These are phyloP conservation scores for Aspergillus versicolor DNA, from an alignment of 2,329 filamentous ascomycete genomes.

Conservation along the genomic window DNA sequence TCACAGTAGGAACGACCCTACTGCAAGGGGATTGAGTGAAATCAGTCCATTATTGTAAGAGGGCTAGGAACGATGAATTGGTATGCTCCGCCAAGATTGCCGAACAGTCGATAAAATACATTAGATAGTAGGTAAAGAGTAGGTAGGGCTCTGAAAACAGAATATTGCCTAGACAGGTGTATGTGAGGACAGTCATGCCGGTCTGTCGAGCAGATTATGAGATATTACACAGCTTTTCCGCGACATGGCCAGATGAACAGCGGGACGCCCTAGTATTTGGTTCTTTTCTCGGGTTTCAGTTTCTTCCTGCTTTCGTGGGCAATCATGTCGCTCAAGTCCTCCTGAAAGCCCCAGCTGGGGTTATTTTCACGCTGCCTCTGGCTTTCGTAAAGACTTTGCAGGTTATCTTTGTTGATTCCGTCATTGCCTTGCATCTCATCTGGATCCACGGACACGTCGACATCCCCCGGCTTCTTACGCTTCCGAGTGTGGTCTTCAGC, in stretches of 20 bases:
- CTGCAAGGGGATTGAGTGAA: no score
- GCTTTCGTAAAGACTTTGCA: slow-evolving; percentile 76
- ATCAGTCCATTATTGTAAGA: not conserved
- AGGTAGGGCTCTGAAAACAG: not conserved
- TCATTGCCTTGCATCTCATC: slow-evolving; percentile 74
- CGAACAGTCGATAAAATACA: not conserved
- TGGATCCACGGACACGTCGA: slow-evolving; percentile 88
- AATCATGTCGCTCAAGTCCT: slow-evolving; percentile 95
- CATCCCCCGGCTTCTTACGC: slow-evolving; percentile 92
- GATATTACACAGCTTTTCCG: not conserved
- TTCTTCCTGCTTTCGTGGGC: slow-evolving; percentile 88
- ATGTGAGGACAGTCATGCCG: not conserved
- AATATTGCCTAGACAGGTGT: not conserved
- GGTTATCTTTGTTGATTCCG: slow-evolving; percentile 78
- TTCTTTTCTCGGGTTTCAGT: slow-evolving; percentile 74
- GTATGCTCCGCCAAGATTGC: not conserved
- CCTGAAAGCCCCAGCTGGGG: slow-evolving; percentile 74
- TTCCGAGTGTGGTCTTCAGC: slow-evolving; percentile 75
- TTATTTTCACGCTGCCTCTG: slow-evolving; percentile 65
- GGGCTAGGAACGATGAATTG: not conserved
- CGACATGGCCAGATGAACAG: not conserved
- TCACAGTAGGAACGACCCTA: no score
- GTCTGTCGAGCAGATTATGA: not conserved
- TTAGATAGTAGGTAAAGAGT: not conserved
- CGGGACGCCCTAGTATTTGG: slow-evolving; percentile 1